These are phyloP conservation scores for Rhizopus arrhizus DNA, from an alignment of 371 early-diverging fungal genomes.

Conservation along the genomic window DNA sequence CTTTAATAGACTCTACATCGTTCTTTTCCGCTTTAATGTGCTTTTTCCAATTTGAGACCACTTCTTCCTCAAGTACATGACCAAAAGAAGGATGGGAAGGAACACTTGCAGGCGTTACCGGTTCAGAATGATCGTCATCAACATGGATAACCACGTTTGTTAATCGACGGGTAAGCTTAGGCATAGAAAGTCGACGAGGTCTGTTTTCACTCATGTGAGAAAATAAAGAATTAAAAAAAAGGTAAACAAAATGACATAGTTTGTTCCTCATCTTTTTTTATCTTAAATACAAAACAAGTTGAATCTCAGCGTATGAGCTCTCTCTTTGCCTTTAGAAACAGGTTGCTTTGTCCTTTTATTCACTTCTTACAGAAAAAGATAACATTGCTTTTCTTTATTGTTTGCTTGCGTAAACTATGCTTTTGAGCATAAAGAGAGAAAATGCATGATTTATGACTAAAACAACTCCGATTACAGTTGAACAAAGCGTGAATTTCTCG, in stretches of 20 bases:
- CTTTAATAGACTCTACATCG: conserved; percentile 18
- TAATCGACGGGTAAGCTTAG: conserved; percentile 34
- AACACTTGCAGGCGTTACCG: conserved; percentile 24
- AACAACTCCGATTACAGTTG: too few species aligned
- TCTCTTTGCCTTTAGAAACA: neutral
- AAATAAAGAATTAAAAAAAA: neutral
- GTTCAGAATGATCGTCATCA: conserved; percentile 19
- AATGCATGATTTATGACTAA: too few species aligned
- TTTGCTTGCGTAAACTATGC: too few species aligned
- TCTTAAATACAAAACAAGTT: neutral
- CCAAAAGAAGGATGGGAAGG: conserved; percentile 24
- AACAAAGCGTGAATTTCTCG: too few species aligned
- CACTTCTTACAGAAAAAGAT: too few species aligned
- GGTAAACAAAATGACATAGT: neutral
- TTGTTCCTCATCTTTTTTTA: too few species aligned
- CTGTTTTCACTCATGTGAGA: neutral
- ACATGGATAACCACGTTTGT: conserved; percentile 35
- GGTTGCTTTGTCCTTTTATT: neutral
- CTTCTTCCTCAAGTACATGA: conserved; percentile 8
- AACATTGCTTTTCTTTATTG: neutral
- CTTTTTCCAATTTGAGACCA: conserved; percentile 18
- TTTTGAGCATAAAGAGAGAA: too few species aligned
- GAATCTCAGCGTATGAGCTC: neutral
- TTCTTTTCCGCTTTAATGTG: conserved; percentile 15
- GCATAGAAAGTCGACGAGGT: conserved; percentile 33